Conservation (phyloP, 129 eudicot genomes). For the Escallonia rubra region DNA sequence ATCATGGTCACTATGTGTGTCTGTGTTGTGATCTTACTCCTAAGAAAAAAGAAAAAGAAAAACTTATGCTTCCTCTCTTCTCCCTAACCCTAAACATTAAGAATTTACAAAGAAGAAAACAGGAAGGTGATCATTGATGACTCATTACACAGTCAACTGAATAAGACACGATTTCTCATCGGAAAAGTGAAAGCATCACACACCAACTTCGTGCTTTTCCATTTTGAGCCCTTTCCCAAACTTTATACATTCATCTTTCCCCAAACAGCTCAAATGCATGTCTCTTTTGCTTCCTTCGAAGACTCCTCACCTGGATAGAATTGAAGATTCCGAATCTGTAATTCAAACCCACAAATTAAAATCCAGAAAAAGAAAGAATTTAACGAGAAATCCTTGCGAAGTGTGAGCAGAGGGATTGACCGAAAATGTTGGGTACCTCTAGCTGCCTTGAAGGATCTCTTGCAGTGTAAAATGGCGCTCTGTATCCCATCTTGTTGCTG, state of each 20-base stretch:
- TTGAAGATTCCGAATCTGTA: slow-evolving; percentile 15
- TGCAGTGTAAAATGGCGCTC: slow-evolving; percentile 91
- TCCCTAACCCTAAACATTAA: too few relatives aligned
- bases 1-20: too few relatives aligned
- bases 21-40: too few relatives aligned
- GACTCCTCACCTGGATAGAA: slow-evolving; percentile 18
- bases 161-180: too few relatives aligned
- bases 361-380: not conserved
- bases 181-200: slow-evolving; percentile 1
- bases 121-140: not conserved
- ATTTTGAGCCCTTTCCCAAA: not conserved
- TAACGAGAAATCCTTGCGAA: not conserved
- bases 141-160: not conserved
- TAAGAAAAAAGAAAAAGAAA: too few relatives aligned
- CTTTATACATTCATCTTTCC: not conserved
- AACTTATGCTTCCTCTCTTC: too few relatives aligned
- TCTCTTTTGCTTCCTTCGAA: slow-evolving; percentile 2
- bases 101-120: too few relatives aligned
- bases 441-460: slow-evolving; percentile 78
- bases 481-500: slow-evolving; percentile 94
- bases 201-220: not conserved
- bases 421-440: slow-evolving; percentile 38
- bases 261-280: not conserved
- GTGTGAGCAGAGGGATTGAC: too few relatives aligned
- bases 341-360: not conserved